These are phyloP conservation scores for Setomelanomma holmii DNA, from an alignment of 2,329 filamentous ascomycete genomes.

Conservation along the genomic window DNA sequence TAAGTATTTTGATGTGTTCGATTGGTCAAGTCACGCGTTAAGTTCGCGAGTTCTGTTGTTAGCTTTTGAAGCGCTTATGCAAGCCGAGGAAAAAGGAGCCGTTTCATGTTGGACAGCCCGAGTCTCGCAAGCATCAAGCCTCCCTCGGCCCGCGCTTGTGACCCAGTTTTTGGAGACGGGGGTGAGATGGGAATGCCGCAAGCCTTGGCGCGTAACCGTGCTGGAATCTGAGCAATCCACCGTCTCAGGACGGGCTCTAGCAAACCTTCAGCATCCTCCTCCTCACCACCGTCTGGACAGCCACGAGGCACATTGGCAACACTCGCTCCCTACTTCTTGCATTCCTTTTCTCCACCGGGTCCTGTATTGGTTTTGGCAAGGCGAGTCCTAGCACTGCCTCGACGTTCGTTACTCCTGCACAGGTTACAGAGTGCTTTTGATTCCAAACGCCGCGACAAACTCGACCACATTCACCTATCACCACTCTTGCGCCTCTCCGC, in stretches of 20 bases:
- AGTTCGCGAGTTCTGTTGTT: conserved; percentile 10
- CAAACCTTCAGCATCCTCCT: conserved; percentile 20
- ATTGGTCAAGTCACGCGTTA: conserved; percentile 17
- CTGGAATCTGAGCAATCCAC: conserved; percentile 17
- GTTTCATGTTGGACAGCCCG: conserved; percentile 13
- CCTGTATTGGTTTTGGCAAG: too few relatives aligned
- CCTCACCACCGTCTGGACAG: conserved; percentile 25
- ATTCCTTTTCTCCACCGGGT: conserved; percentile 11
- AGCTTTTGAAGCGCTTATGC: conserved; percentile 19
- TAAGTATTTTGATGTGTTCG: neutral
- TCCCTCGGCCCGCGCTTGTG: conserved; percentile 20
- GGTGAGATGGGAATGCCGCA: conserved; percentile 14
- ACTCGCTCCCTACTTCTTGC: conserved; percentile 18
- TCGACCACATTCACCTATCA: neutral
- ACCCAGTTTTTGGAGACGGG: conserved; percentile 18
- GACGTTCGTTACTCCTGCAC: neutral
- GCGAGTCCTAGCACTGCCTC: too few relatives aligned
- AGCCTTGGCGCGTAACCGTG: conserved; percentile 6
- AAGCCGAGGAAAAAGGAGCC: conserved; percentile 11
- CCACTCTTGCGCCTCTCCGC: neutral
- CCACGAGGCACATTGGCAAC: conserved; percentile 9
- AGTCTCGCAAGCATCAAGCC: conserved; percentile 16
- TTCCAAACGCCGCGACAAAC: neutral
- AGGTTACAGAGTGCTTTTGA: neutral
- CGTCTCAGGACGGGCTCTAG: conserved; percentile 15